Evolutionary conservation across 1,284 basidiomycete species (phyloP).

Genomic region (Sporisorium sorghi): DNA sequence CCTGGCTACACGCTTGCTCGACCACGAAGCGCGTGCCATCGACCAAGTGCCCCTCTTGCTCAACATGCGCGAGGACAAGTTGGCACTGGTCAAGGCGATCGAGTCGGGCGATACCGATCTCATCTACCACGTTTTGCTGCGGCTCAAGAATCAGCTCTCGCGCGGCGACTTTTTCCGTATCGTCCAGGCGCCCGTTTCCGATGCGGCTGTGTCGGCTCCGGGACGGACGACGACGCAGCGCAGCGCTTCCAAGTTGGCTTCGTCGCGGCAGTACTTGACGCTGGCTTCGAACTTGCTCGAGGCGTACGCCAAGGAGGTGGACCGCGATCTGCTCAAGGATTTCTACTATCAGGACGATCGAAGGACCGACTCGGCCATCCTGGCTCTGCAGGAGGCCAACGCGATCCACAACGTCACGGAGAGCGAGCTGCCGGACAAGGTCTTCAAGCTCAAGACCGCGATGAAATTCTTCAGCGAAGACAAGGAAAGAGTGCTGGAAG

Average conservation of each 20-base stretch:
- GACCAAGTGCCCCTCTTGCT: conserved; percentile 93
- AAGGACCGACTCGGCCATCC: conserved; percentile 86
- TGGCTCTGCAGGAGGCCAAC: conserved; percentile 79
- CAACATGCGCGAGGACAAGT: conserved; percentile 90
- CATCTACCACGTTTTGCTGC: conserved; percentile 52
- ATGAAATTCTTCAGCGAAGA: conserved; percentile 94
- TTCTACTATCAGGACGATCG: conserved; percentile 99
- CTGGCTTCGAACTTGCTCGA: conserved; percentile 63
- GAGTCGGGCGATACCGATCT: conserved; percentile 96
- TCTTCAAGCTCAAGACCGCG: conserved; percentile 81
- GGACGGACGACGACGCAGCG: conserved; percentile 11
- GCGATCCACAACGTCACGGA: conserved; percentile 21
- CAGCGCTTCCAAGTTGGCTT: conserved; percentile 26
- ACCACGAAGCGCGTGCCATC: conserved; percentile 86
- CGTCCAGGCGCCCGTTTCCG: conserved; percentile 75
- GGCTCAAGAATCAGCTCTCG: conserved; percentile 78
- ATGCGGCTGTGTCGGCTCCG: conserved; percentile 16
- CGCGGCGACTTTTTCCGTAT: conserved; percentile 94
- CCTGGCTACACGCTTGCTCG: conserved; percentile 91
- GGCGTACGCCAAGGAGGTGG: conserved; percentile 70
- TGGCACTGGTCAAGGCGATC: conserved; percentile 89
- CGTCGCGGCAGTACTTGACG: conserved; percentile 44
- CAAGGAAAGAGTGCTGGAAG: conserved; percentile 87
- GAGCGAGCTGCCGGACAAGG: conserved; percentile 70
- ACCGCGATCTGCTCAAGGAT: conserved; percentile 89